These are phyloP conservation scores for Geotrichum fermentans DNA, from an alignment of 1,139 yeast genomes.

Conservation along the genomic window DNA sequence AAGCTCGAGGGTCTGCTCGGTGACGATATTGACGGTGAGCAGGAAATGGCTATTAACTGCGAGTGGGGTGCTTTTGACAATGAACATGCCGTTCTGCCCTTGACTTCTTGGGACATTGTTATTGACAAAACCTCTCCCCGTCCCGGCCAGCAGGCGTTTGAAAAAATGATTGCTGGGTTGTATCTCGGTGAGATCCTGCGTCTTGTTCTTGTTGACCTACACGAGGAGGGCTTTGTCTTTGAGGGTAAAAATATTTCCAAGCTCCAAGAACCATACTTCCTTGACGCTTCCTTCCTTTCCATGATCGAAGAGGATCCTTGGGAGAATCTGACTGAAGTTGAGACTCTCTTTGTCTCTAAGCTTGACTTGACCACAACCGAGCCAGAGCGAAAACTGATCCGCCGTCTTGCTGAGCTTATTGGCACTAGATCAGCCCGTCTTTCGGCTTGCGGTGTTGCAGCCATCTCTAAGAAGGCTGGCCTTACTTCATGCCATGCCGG, in stretches of 20 bases:
- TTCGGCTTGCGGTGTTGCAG: slow-evolving; percentile 93
- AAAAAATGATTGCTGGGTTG: slow-evolving; percentile 96
- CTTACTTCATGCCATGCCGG: slow-evolving; percentile 80
- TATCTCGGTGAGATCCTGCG: slow-evolving; percentile 91
- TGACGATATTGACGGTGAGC: slow-evolving; percentile 53
- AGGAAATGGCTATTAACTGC: slow-evolving; percentile 94
- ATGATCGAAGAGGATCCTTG: slow-evolving; percentile 84
- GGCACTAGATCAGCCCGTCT: slow-evolving; percentile 92
- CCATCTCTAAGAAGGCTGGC: slow-evolving; percentile 83
- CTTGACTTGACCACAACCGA: slow-evolving; percentile 63
- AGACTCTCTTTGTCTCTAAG: slow-evolving; percentile 54
- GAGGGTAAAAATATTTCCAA: slow-evolving; percentile 60
- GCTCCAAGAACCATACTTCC: slow-evolving; percentile 56
- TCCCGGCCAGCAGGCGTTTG: slow-evolving; percentile 94
- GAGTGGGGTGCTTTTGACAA: slow-evolving; percentile 98
- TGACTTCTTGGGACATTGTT: slow-evolving; percentile 78
- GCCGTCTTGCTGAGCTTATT: slow-evolving; percentile 77
- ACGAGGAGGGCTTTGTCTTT: slow-evolving; percentile 62
- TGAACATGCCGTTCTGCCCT: slow-evolving; percentile 71
- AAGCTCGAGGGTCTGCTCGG: slow-evolving; percentile 71
- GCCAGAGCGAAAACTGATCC: slow-evolving; percentile 77
- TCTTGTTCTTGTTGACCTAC: slow-evolving; percentile 69
- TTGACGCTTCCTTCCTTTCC: slow-evolving; percentile 89
- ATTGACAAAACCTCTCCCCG: slow-evolving; percentile 88
- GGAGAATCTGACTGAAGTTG: slow-evolving; percentile 76